Evolutionary conservation across 805 yeast species (phyloP), one percentile per base, ranked within the genome.

Genomic region (Candida hispaniensis): DNA sequence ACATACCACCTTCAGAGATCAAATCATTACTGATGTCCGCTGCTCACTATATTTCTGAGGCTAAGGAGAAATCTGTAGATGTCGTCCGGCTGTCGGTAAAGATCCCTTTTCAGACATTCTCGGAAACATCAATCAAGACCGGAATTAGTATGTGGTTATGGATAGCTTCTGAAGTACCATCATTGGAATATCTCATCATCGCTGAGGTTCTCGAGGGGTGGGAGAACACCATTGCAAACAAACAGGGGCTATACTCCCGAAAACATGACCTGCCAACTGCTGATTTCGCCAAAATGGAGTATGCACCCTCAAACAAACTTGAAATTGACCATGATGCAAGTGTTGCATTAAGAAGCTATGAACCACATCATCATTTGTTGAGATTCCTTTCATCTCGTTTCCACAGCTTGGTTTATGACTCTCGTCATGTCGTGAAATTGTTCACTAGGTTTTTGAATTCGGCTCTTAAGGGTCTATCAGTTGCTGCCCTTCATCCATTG

Each of bases 141-240:
- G 81, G 86, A 0, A 71, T 76, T 10, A 68, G 73, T n/a, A 66
- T 76, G 18, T 88, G 97, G 97, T 61, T 79, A 26, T 73, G 82
- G 28, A 67, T 81, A 12, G 71, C 79, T 58, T 73, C 75, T 39
- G 82, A 78, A 44, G 65, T 73, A 30, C 71, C 76, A 0, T 64
- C 65, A 15, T 47, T 76, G 22, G 67, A 85, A 1, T 58, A 68
- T 18, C 55, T 71, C n/a, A 49, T 88, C 7, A 53, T 86, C 13
- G 64, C 79, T 5, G 91, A 79, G 43, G 71, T 91, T 18, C 68
- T 76, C 16, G 61, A 65, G 26, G 66, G 68, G 38, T 81, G 93
- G 79, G 80, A 75, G 53, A 56, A 59, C 22, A 68, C 88, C 1
- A 69, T 83, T 26, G 64, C 68, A 20, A 58, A 64, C 18, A 59